Percentiles rank a stretch among this genome's conserved stretches.
Conservation (phyloP, 2,329 filamentous ascomycete species). For the Trichoderma guizhouense region DNA sequence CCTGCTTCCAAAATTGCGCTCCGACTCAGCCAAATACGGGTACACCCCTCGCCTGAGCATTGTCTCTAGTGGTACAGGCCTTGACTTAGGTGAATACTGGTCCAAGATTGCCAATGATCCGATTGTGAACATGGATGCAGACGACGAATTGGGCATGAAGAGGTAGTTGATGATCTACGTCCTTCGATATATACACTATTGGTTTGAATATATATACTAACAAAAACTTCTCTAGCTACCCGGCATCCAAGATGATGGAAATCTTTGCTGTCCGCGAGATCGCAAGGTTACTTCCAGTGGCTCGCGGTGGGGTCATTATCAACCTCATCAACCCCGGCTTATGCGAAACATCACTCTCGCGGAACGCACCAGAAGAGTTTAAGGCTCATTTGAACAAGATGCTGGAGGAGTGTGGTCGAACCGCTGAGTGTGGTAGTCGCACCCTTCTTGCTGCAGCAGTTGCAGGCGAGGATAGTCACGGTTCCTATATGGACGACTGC, state of each 20-base stretch:
- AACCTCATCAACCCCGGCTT: slow-evolving; percentile 32
- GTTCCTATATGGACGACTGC: slow-evolving; percentile 22
- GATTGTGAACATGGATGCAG: neutral
- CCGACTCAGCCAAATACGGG: slow-evolving; percentile 22
- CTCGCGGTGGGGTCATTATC: slow-evolving; percentile 29
- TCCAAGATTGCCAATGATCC: neutral
- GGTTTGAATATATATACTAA: neutral
- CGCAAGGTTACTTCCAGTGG: slow-evolving; percentile 25
- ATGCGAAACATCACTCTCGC: slow-evolving; percentile 23
- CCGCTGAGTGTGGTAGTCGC: slow-evolving; percentile 29
- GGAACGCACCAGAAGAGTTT: neutral
- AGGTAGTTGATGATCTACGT: neutral
- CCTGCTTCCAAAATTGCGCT: slow-evolving; percentile 39
- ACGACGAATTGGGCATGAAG: neutral
- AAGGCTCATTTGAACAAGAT: neutral
- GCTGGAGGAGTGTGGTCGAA: slow-evolving; percentile 19
- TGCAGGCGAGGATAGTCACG: slow-evolving; percentile 29
- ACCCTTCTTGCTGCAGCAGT: slow-evolving; percentile 27
- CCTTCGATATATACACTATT: neutral
- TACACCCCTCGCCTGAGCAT: slow-evolving; percentile 34
- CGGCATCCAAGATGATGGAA: slow-evolving; percentile 29
- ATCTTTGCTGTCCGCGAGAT: slow-evolving; percentile 29
- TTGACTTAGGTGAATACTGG: slow-evolving; percentile 21
- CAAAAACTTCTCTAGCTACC: slow-evolving; percentile 20
- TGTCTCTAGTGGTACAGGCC: slow-evolving; percentile 36